Conservation (phyloP, 305 asterid species). For the Fraxinus nigra region DNA sequence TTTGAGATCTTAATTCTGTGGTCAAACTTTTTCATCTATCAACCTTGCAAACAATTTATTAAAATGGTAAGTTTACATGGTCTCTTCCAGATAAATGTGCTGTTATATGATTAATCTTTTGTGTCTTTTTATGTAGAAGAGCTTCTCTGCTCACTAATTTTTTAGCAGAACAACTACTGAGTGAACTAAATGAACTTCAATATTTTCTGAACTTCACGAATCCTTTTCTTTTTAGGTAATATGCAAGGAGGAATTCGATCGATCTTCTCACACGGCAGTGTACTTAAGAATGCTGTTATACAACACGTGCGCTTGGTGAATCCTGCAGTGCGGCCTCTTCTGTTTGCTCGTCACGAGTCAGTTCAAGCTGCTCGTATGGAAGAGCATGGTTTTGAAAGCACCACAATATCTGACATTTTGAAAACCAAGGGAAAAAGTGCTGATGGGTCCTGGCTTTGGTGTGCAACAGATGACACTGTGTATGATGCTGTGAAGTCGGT, state of each 20-base stretch:
- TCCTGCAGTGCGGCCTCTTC: conserved; percentile 41
- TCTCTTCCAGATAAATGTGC: background rate
- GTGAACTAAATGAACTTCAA: background rate
- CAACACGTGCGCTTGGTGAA: conserved; percentile 58
- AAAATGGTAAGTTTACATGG: background rate
- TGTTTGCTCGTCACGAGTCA: conserved; percentile 58
- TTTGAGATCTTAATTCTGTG: background rate
- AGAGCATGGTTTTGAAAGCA: conserved; percentile 94
- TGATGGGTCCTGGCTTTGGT: conserved; percentile 97
- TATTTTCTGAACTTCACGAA: background rate
- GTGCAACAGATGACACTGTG: conserved; percentile 85
- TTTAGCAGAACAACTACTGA: background rate
- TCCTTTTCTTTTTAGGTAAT: conserved; percentile 27
- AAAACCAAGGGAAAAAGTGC: conserved; percentile 72
- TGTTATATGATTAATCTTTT: background rate
- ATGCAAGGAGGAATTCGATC: conserved; percentile 91
- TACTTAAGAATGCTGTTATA: conserved; percentile 65
- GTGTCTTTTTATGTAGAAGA: background rate
- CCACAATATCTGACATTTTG: conserved; percentile 70
- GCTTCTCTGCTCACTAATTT: background rate
- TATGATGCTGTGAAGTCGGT: conserved; percentile 96
- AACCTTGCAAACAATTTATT: background rate
- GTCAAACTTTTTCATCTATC: background rate
- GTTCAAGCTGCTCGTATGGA: conserved; percentile 79
- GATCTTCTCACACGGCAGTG: conserved; percentile 53